These are phyloP conservation scores for Alternaria conjuncta DNA, from an alignment of 2,329 filamentous ascomycete species.

Conservation along the genomic window DNA sequence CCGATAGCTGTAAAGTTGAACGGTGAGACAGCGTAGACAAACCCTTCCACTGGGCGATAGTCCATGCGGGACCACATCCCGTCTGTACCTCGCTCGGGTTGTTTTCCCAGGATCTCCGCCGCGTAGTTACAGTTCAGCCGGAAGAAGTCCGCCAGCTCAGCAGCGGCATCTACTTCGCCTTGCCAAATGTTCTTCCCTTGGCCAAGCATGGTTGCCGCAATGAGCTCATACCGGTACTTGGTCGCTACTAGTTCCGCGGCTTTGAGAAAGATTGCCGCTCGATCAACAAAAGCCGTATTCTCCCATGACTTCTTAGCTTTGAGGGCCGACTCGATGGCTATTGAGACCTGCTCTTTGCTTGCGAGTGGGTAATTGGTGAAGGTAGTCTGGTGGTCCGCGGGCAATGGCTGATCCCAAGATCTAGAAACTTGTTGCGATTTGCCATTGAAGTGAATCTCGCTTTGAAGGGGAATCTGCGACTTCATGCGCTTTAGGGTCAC, in stretches of 20 bases:
- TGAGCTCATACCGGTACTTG: slow-evolving; percentile 94
- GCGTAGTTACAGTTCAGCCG: slow-evolving; percentile 92
- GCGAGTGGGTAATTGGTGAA: slow-evolving; percentile 86
- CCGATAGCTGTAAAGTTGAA: slow-evolving; percentile 98
- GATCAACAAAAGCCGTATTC: slow-evolving; percentile 81
- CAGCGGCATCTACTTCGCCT: slow-evolving; percentile 92
- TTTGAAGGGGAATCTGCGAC: slow-evolving; percentile 34
- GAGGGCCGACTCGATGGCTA: slow-evolving; percentile 81
- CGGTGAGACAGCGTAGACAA: slow-evolving; percentile 89
- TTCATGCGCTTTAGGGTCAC: slow-evolving; percentile 32
- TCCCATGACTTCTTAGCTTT: slow-evolving; percentile 86
- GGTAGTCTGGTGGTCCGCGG: slow-evolving; percentile 65
- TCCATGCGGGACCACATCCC: slow-evolving; percentile 88
- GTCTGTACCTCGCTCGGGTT: slow-evolving; percentile 79
- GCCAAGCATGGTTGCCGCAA: slow-evolving; percentile 92
- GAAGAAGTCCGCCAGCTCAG: slow-evolving; percentile 89
- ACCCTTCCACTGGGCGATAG: slow-evolving; percentile 86
- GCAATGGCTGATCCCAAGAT: slow-evolving; percentile 36
- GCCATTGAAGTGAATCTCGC: slow-evolving; percentile 36
- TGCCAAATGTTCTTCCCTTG: slow-evolving; percentile 99
- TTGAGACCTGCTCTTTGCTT: slow-evolving; percentile 72
- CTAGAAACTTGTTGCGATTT: slow-evolving; percentile 30
- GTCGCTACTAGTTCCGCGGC: slow-evolving; percentile 85
- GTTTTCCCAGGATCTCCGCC: slow-evolving; percentile 83
- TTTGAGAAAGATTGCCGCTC: slow-evolving; percentile 91